phyloP scores from a whole-genome alignment of 257 asterid species.

The Eustoma russellianum region DNA sequence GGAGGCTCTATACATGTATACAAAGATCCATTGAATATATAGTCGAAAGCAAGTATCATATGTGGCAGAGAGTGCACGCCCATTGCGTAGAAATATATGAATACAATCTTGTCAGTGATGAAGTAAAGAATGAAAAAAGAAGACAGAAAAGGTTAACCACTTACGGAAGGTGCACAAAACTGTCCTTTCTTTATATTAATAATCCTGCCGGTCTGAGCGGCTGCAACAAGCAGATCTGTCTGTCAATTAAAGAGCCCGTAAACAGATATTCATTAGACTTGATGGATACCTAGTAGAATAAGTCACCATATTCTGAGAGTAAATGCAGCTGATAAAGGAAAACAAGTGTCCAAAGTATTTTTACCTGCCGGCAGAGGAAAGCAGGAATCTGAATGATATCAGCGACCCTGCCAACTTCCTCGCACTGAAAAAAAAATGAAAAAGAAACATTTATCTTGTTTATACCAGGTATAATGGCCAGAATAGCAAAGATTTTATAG shows the following conservation, averaged over 20 bases:
- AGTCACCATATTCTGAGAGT: not conserved
- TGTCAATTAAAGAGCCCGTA: conserved; percentile 25
- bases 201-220: conserved; percentile 83
- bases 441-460: not conserved
- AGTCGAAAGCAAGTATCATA: not conserved
- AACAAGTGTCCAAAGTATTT: not conserved
- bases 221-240: conserved; percentile 94
- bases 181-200: conserved; percentile 93
- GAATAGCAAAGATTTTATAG: too few species aligned
- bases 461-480: too few species aligned
- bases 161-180: conserved; percentile 84
- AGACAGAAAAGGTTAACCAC: conserved; percentile 1
- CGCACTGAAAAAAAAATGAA: conserved; percentile 50
- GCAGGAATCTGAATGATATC: conserved; percentile 99
- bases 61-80: not conserved
- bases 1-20: not conserved
- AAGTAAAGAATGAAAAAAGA: not conserved
- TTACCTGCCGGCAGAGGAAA: conserved; percentile 92
- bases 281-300: not conserved
- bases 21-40: not conserved
- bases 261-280: conserved; percentile 5
- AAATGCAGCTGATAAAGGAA: not conserved
- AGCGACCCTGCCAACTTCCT: conserved; percentile 93
- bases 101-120: not conserved
- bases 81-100: not conserved